Conservation (phyloP, 2,329 filamentous ascomycete species). For the Pseudocercospora crystallina region DNA sequence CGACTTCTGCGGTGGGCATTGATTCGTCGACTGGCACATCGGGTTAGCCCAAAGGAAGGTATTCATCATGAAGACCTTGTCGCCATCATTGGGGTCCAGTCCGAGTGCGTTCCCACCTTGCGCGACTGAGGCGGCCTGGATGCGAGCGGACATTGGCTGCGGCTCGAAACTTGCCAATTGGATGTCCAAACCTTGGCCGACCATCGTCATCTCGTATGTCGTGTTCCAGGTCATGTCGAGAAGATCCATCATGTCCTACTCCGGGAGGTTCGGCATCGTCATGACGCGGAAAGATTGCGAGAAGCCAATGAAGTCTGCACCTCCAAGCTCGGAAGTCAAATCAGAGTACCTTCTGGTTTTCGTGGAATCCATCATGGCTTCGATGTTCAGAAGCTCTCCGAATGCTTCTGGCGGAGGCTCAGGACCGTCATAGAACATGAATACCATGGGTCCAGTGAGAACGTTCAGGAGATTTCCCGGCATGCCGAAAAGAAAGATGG, state of each 20-base stretch:
- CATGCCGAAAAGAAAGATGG: constrained; percentile 12
- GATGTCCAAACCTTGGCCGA: constrained; percentile 6
- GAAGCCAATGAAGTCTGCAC: constrained; percentile 14
- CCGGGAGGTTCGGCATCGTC: constrained; percentile 17
- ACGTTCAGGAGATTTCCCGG: constrained; percentile 14
- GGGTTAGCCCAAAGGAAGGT: constrained; percentile 16
- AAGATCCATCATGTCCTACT: constrained; percentile 15
- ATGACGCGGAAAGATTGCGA: constrained; percentile 21
- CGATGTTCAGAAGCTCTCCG: constrained; percentile 10
- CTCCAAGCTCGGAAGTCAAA: constrained; percentile 15
- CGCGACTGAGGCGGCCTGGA: constrained; percentile 13
- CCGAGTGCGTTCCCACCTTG: constrained; percentile 18
- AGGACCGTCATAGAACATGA: constrained; percentile 19
- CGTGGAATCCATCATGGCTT: constrained; percentile 6
- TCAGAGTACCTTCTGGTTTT: constrained; percentile 12
- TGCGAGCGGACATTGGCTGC: constrained; percentile 14
- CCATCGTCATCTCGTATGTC: constrained; percentile 2
- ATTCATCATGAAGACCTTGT: constrained; percentile 20
- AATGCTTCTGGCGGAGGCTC: constrained; percentile 12
- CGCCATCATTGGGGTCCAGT: constrained; percentile 15
- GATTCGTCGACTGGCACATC: constrained; percentile 4
- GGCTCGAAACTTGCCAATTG: constrained; percentile 17
- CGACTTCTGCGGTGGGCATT: constrained; percentile 5
- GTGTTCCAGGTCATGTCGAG: constrained; percentile 7
- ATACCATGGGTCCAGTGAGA: constrained; percentile 14